Base-by-base conservation (phyloP, 2,329 filamentous ascomycete species). In the Phoma sp. region DNA sequence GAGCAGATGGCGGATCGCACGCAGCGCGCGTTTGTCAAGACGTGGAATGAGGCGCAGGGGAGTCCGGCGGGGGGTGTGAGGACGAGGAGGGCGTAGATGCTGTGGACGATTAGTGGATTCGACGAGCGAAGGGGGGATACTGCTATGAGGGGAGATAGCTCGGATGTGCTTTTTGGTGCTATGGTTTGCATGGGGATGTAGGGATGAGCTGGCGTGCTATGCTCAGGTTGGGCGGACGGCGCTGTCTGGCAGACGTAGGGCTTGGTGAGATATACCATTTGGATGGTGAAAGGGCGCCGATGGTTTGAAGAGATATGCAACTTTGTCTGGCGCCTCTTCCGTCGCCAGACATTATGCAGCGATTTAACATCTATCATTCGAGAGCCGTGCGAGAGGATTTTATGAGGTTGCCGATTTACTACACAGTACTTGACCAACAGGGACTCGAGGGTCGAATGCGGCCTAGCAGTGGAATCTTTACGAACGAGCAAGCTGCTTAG, bases 1-100 rank as follows among this genome's bases (percentile, higher is more conserved):
- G 90, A 92, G 76, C 84, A 83, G 40, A 91, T 91, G 70, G 84
- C 90, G 66, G 90, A 92, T 65, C 81, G 80, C 66, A 92, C 89
- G 15, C 90, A 93, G 77, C 85, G 76, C 70, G 75, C 78, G 0
- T 75, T 82, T 17, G 78, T 81, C 10, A 81, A 80, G 55, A 78
- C 79, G n/a, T 82, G 80, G 80, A 80, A 80, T 59, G 61, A 68
- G 3, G 72, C 72, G 30, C 57, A 73, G 2, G 69, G 42, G 5
- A 29, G 43, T n/a, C 39, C 51, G 4, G 32, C 39, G 32, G 23
- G 45, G 5, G 51, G 51, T 5, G 23, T 33, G 15, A 53, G 50
- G 50, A 43, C 51, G 14, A 49, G 51, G 34, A 49, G 45, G 29
- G 45, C 51, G 11, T 54, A n/a, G n/a, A n/a, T n/a, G n/a, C n/a